Conservation (phyloP, 257 asterid genomes). For the Vinca minor region DNA sequence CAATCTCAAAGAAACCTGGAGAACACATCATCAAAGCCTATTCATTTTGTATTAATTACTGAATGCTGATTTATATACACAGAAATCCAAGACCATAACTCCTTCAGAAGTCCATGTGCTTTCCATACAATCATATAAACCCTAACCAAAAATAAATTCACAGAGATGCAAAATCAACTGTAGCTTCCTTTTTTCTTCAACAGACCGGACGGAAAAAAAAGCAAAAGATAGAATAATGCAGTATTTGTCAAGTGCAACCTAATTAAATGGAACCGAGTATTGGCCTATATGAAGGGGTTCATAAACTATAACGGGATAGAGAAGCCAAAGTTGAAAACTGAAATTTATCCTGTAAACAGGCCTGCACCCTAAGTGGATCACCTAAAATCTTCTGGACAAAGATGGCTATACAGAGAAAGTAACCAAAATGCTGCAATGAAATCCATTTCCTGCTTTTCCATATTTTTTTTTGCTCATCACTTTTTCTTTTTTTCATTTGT, state of each 20-base stretch:
- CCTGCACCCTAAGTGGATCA: constrained; percentile 5
- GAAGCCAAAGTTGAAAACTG: background rate
- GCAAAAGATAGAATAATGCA: background rate
- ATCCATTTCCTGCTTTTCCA: background rate
- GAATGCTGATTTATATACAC: constrained; percentile 6
- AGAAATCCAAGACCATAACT: constrained; percentile 1
- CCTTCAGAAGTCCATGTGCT: background rate
- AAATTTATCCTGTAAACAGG: background rate
- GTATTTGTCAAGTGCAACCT: background rate
- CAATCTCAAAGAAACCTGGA: background rate
- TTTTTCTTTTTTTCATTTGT: constrained; percentile 15
- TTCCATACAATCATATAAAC: background rate
- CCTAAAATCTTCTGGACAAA: constrained; percentile 12
- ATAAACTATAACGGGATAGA: no score
- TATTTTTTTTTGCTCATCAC: constrained; percentile 8
- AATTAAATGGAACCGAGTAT: background rate
- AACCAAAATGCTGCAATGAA: background rate
- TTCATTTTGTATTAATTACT: background rate
- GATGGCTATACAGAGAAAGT: constrained; percentile 9
- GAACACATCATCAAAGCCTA: background rate
- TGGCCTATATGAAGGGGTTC: background rate
- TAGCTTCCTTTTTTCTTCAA: constrained; percentile 6
- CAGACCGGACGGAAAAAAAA: background rate
- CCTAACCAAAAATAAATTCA: background rate
- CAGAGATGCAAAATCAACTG: background rate